Evolutionary conservation across 495 filamentous ascomycete genomes (phyloP).

Genomic region (Aspergillus wentii): DNA sequence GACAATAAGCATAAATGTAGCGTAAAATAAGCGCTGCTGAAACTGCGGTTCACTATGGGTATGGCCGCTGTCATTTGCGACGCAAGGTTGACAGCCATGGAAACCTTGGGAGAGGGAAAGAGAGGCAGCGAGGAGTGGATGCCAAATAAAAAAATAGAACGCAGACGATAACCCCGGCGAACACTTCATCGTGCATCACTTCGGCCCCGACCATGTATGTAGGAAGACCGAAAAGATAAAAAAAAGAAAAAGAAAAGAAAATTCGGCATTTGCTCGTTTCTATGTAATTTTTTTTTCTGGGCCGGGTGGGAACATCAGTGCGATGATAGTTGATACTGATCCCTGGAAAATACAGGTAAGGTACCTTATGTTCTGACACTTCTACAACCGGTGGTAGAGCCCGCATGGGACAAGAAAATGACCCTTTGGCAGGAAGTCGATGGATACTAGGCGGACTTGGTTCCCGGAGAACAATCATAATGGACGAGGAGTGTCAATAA

Average conservation of each 20-base stretch:
- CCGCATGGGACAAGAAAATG: slow-evolving; percentile 2
- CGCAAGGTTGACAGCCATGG: too few species aligned
- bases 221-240: slow-evolving; percentile 5
- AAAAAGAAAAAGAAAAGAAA: neutral
- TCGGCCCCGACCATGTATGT: slow-evolving; percentile 12
- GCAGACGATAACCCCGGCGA: slow-evolving; percentile 14
- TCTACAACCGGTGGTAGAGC: slow-evolving; percentile 1
- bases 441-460: too few species aligned
- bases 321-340: too few species aligned
- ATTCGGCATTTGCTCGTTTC: neutral
- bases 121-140: slow-evolving; percentile 1
- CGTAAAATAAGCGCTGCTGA: slow-evolving; percentile 18
- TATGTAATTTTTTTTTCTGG: neutral
- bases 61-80: slow-evolving; percentile 13
- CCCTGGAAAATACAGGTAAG: too few species aligned
- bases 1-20: slow-evolving; percentile 28
- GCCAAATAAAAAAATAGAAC: too few species aligned
- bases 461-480: too few species aligned
- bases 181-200: slow-evolving; percentile 24
- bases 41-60: slow-evolving; percentile 22
- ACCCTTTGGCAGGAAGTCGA: too few species aligned
- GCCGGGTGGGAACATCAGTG: too few species aligned
- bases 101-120: too few species aligned
- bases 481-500: too few species aligned
- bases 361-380: too few species aligned